Base-by-base conservation (phyloP, 2,329 filamentous ascomycete species). In the Trichoderma afroharzianum region DNA sequence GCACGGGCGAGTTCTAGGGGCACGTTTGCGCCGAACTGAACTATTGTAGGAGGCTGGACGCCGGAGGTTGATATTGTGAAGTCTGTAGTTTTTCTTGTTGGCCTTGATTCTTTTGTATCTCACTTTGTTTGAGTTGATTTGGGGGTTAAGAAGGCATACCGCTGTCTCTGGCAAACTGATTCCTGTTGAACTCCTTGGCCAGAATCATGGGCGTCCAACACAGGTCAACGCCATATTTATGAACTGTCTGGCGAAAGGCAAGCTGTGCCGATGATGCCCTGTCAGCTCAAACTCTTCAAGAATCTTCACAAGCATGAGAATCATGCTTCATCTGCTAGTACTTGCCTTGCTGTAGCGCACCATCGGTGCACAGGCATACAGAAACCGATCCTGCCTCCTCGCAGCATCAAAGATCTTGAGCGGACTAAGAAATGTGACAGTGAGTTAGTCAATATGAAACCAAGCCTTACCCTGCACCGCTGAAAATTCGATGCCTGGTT, bases 121-220 rank as follows among this genome's bases (percentile, higher is more conserved):
- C 24, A 28, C 0, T 67, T 32, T 32, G 1, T 11, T 24, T 62
- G 24, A 7, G 18, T 5, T 50, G n/a, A 11, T 43, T 43, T 0
- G 7, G n/a, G 12, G 47, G 9, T 9, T 24, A 18, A 21, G 18
- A 21, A n/a, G 15, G 77, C 80, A 62, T 74, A 88, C 87, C 89
- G 77, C 87, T 89, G 73, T 90, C 87, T 70, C 90, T 83, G 63
- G 90, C 90, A 74, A 87, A 81, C 24, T 80, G 78, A 76, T 83
- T 91, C 28, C 90, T 84, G 80, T 91, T 91, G 78, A 91, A 92
- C 77, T 91, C 90, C 76, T 91, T 91, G 66, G 90, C 89, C 3
- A 91, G 82, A 69, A 91, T 88, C 91, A 93, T 93, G 57, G 91
- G 91, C 2, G 90, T 92, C 87, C 91, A 93, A 74, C 87, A 89